Evolutionary conservation across 1,284 basidiomycete genomes (phyloP), one percentile per base, ranked within the genome.

Genomic region (Trichosporon inkin): DNA sequence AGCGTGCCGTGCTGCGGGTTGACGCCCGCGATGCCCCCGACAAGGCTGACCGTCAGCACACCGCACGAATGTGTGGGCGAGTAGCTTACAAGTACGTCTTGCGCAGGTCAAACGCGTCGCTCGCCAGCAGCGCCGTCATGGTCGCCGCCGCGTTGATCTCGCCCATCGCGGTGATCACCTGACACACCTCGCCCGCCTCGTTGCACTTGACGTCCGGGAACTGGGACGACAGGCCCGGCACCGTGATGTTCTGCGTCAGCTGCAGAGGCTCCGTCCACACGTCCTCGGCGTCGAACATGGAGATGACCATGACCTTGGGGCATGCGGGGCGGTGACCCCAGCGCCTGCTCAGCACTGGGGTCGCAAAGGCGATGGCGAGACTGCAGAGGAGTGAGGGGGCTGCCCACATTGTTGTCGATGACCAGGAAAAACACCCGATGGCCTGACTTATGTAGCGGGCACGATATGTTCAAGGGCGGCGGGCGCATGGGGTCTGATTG

Each of bases 91-190:
- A 56, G 69, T 83, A 84, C 0, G 82, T 82, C 53, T 69, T 57
- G 1, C 67, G 75, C n/a, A 83, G 73, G 70, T 83, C 72, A 67
- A 84, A 82, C 22, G 69, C 53, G 5, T 72, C 59, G 1, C 76
- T 74, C 36, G 76, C 67, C 5, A 79, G 22, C 8, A 62, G 6
- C 4, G 52, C 20, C 36, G 76, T 69, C 39, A 80, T 72, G 0
- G 79, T 72, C 6, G 77, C 65, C 2, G 82, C 82, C 0, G 82
- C 82, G 65, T 84, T 83, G 67, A 83, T 82, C 68, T 84, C 81
- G 28, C 71, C 71, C 54, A 78, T 76, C 24, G 76, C 78, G 0
- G 74, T 75, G 47, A 65, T 67, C 38, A 73, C 62, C 37, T 81
- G 78, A 61, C 82, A 83, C 41, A 82, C 74, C 3, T 69, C 66